These are phyloP conservation scores for Aechmea fasciata DNA, from an alignment of 176 grass and related monocot species.

Conservation along the genomic window DNA sequence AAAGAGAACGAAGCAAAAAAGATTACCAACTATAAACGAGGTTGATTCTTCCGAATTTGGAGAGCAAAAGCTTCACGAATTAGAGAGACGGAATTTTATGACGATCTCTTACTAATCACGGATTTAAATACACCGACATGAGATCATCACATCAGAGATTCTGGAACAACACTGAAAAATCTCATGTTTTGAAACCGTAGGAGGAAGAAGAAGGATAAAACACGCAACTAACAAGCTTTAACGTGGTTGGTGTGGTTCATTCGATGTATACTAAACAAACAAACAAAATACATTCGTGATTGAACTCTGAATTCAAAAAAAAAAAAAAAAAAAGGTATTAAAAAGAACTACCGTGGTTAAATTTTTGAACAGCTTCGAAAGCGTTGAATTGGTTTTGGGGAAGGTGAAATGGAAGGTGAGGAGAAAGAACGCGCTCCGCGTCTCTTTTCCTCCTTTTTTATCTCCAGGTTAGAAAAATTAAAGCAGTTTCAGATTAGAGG, in stretches of 20 bases:
- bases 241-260: neutral
- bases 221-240: constrained; percentile 9
- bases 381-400: too few relatives aligned
- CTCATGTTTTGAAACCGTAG: neutral
- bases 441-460: neutral
- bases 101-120: neutral
- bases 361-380: neutral
- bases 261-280: neutral
- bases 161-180: constrained; percentile 6
- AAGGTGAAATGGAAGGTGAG: too few relatives aligned
- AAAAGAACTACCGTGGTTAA: constrained; percentile 14
- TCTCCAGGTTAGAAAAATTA: neutral
- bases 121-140: too few relatives aligned
- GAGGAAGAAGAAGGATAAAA: neutral
- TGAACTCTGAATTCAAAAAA: constrained; percentile 1
- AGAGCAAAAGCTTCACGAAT: neutral
- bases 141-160: neutral
- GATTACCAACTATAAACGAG: constrained; percentile 1
- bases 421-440: too few relatives aligned
- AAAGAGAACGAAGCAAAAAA: neutral
- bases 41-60: neutral
- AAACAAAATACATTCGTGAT: neutral
- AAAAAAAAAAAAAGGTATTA: neutral
- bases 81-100: too few relatives aligned
- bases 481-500: too few relatives aligned